phyloP scores from a whole-genome alignment of 805 yeast genomes.

The Wickerhamiella sergipiensis region DNA sequence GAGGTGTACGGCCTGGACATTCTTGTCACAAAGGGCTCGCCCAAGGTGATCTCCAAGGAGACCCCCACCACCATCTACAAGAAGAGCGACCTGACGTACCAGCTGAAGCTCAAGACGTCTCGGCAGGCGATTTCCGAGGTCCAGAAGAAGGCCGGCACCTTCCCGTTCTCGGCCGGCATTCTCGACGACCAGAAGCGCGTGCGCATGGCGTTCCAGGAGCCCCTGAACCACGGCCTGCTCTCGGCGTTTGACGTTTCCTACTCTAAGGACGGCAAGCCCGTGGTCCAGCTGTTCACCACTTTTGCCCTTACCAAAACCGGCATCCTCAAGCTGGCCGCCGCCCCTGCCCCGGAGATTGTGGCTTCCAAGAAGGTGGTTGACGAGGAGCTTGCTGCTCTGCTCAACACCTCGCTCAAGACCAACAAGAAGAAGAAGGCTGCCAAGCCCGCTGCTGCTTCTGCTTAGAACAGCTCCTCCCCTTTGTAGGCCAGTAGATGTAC shows the following conservation, averaged over 20 bases:
- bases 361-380: constrained; percentile 39
- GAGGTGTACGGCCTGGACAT: constrained; percentile 71
- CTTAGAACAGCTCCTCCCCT: neutral
- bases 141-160: constrained; percentile 49
- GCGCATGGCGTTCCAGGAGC: constrained; percentile 62
- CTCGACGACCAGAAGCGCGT: constrained; percentile 58
- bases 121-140: constrained; percentile 53
- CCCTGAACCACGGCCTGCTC: constrained; percentile 51
- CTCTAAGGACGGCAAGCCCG: constrained; percentile 50
- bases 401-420: constrained; percentile 37
- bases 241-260: constrained; percentile 54
- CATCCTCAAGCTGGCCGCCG: constrained; percentile 45
- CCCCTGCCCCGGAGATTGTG: constrained; percentile 35
- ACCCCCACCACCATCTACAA: constrained; percentile 58
- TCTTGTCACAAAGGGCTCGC: constrained; percentile 42
- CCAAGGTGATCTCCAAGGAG: constrained; percentile 48
- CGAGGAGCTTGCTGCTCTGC: constrained; percentile 33
- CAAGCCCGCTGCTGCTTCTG: constrained; percentile 21
- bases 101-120: constrained; percentile 58
- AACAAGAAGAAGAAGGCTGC: constrained; percentile 34
- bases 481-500: no score
- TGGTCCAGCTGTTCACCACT: constrained; percentile 65
- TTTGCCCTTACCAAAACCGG: constrained; percentile 66
- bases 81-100: constrained; percentile 50
- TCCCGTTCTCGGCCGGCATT: constrained; percentile 56